Base-by-base conservation (phyloP, 176 grass and related monocot species). In the Bonia amplexicaulis region DNA sequence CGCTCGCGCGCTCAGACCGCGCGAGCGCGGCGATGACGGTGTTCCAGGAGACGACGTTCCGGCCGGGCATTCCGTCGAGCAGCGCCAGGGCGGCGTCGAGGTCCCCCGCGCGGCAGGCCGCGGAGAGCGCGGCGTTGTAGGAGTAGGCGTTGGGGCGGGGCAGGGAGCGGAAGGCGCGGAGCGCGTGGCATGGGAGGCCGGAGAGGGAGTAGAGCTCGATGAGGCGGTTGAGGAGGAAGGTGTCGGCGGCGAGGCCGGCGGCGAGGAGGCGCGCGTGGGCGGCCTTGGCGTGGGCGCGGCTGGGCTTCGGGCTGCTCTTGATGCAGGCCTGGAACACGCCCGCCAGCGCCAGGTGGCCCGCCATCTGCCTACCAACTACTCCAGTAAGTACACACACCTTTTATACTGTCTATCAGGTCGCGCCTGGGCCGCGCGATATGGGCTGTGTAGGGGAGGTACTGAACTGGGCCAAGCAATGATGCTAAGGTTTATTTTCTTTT, bases 141-240 rank as follows among this genome's bases (percentile, higher is more conserved):
- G 95, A 97, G 89, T 78, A 94, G 61, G 69, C 64, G 17, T 97
- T 97, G 74, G 94, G 94, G 74, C n/a, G 14, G 6, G 82, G 78
- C 12, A 94, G 92, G 37, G 74, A 57, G 47, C 82, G 76, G 72
- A 97, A 97, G 82, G 86, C 72, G 59, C 48, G 41, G 72, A 89
- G 85, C 13, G 95, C 92, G 55, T 89, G 58, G 88, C 86, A 55
- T 14, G 85, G 85, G 11, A 83, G 80, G 77, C 90, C 85, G 45
- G 90, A 89, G 65, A 81, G 92, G 22, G 95, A 86, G 79, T 97
- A 97, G 69, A 94, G 92, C 82, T 97, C 90, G 86, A 97, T 88
- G 79, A 97, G 82, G 88, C 92, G 92, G 84, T 97, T 97, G 76
- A 86, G 84, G 76, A 97, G 90, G 92, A 94, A 97, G 68, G 86